Percentiles rank a stretch among this genome's conserved stretches.
These are phyloP conservation scores for Trichoderma sp. DNA, from an alignment of 2,329 filamentous ascomycete species.

Conservation along the genomic window DNA sequence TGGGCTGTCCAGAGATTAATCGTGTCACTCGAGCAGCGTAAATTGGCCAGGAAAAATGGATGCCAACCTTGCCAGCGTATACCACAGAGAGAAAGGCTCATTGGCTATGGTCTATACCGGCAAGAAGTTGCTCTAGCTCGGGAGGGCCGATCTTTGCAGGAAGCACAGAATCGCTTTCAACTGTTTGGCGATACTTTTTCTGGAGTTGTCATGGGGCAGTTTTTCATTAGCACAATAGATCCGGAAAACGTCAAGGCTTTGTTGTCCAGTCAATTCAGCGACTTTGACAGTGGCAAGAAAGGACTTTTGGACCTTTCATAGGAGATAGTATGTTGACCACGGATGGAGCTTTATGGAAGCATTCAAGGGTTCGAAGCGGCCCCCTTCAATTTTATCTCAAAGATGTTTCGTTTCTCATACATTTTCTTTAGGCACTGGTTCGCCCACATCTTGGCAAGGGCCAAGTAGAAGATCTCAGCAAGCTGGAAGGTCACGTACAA, in stretches of 20 bases:
- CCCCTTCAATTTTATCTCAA: neutral
- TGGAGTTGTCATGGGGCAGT: neutral
- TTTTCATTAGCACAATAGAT: neutral
- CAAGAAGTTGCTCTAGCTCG: neutral
- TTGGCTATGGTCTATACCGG: neutral
- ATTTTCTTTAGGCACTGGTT: neutral
- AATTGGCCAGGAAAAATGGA: neutral
- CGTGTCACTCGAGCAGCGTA: neutral
- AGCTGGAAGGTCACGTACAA: neutral
- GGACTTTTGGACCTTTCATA: neutral
- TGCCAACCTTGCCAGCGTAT: neutral
- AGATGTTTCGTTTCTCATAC: neutral
- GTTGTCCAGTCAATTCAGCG: neutral
- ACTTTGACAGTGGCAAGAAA: neutral
- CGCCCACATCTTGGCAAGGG: neutral
- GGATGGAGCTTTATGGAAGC: neutral
- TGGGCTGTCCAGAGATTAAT: neutral
- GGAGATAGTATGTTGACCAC: conserved; percentile 3
- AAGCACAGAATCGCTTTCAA: neutral
- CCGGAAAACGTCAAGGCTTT: conserved; percentile 12
- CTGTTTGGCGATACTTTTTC: neutral
- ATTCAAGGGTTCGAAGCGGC: neutral
- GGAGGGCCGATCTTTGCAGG: neutral
- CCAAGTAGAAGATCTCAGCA: neutral
- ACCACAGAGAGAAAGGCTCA: neutral